Base-by-base conservation (phyloP, 805 yeast species). In the Metschnikowia cubensis region DNA sequence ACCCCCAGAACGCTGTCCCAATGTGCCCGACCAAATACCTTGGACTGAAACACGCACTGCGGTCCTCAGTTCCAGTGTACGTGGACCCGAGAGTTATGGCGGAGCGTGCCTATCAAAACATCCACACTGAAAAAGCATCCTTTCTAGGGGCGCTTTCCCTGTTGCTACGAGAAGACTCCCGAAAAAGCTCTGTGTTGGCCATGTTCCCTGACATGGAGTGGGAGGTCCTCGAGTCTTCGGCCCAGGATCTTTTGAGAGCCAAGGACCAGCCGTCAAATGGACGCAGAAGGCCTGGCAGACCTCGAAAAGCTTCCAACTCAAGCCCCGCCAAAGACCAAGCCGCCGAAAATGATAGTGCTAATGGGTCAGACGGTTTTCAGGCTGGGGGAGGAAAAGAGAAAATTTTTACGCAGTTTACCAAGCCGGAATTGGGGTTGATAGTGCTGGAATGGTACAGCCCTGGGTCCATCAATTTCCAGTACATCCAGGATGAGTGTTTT, bases 391-490 rank as follows among this genome's bases (percentile, higher is more conserved):
- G 15, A 21, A 10, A 38, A 20, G 34, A 22, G 4, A 8, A n/a
- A 7, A 8, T 3, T 14, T 6, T n/a, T 8, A 36, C 15, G 3
- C 39, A 40, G 29, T 45, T 57, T 29, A 55, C 60, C 14, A 36
- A 43, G 41, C 56, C 58, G 0, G 60, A 57, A 37, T 46, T 55
- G 15, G 48, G 49, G 22, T 46, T 57, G 39, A 45, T 57, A n/a
- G 52, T 57, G n/a, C 51, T 42, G 48, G 55, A 54, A 42, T 57
- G 60, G 60, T 45, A 51, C 44, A 48, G 47, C 17, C 37, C 45
- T 1, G 43, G 52, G 3, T 50, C 49, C 3, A 50, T 56, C 35
- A 52, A 57, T 36, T 47, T 51, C 35, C 44, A 38, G 37, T 35
- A 33, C 42, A 48, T 57, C 11, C 56, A 52, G 20, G 44, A 54